phyloP scores from a whole-genome alignment of 768 basidiomycete species.

The Termitomyces eurrhizus region DNA sequence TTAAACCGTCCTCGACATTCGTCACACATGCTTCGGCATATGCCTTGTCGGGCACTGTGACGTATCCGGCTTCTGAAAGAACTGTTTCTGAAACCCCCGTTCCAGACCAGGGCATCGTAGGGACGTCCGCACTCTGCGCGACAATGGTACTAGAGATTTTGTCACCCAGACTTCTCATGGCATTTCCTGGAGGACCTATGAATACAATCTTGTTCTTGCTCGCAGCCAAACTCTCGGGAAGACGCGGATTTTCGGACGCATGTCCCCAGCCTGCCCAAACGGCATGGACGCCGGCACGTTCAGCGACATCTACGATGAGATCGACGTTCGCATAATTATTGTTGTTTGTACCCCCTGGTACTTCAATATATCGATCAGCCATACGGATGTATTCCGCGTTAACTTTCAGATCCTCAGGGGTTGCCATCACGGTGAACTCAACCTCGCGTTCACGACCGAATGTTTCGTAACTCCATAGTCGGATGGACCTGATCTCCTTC shows the following conservation, averaged over 20 bases:
- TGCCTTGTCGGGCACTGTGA: slow-evolving; percentile 89
- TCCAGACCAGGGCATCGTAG: slow-evolving; percentile 99
- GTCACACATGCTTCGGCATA: slow-evolving; percentile 88
- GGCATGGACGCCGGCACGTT: slow-evolving; percentile 95
- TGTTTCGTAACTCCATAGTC: slow-evolving; percentile 99
- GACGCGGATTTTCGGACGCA: slow-evolving; percentile 95
- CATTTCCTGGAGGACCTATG: slow-evolving; percentile 97
- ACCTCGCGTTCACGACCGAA: slow-evolving; percentile 95
- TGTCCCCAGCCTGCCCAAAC: slow-evolving; percentile 99
- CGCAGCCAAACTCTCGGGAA: slow-evolving; percentile 90
- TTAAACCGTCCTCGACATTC: slow-evolving; percentile 81
- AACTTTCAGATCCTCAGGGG: slow-evolving; percentile 96
- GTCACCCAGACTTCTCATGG: slow-evolving; percentile 98
- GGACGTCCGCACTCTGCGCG: slow-evolving; percentile 93
- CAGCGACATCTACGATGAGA: slow-evolving; percentile 96
- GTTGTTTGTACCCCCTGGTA: slow-evolving; percentile 97
- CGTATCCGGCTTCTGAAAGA: slow-evolving; percentile 83
- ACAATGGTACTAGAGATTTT: slow-evolving; percentile 99
- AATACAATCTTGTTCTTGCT: slow-evolving; percentile 97
- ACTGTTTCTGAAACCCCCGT: slow-evolving; percentile 87
- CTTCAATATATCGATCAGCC: slow-evolving; percentile 99
- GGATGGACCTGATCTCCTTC: slow-evolving; percentile 97
- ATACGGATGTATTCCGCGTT: slow-evolving; percentile 99
- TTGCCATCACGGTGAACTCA: slow-evolving; percentile 99
- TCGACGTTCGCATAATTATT: slow-evolving; percentile 99